phyloP scores from a whole-genome alignment of 768 basidiomycete species.

The Amanita brunnescens region DNA sequence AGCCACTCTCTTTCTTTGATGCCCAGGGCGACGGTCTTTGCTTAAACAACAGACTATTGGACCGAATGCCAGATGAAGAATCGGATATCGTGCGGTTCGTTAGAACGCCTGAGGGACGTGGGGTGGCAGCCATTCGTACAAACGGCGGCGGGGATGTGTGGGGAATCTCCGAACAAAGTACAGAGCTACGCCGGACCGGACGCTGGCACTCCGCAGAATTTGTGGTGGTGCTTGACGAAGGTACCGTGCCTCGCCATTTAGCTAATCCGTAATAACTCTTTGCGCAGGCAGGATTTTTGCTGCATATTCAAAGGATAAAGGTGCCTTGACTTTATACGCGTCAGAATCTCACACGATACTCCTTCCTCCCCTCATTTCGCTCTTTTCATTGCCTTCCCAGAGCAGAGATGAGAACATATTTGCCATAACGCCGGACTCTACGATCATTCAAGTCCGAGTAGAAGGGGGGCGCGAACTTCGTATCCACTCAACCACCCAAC shows the following conservation, averaged over 20 bases:
- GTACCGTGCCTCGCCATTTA: constrained; percentile 22
- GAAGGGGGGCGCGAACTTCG: constrained; percentile 29
- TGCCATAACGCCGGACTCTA: constrained; percentile 55
- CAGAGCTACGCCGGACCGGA: constrained; percentile 37
- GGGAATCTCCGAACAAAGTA: constrained; percentile 40
- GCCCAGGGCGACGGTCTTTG: constrained; percentile 44
- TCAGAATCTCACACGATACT: constrained; percentile 30
- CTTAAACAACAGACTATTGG: constrained; percentile 30
- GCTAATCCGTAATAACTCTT: constrained; percentile 1
- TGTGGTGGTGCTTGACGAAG: constrained; percentile 62
- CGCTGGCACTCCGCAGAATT: constrained; percentile 52
- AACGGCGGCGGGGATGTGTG: constrained; percentile 57
- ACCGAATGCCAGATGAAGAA: constrained; percentile 37
- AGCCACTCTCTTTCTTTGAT: constrained; percentile 54
- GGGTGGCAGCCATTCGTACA: constrained; percentile 56
- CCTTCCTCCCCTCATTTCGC: constrained; percentile 44
- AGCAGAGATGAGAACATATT: constrained; percentile 47
- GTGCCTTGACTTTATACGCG: constrained; percentile 45
- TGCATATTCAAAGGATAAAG: constrained; percentile 44
- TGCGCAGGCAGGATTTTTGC: constrained; percentile 43
- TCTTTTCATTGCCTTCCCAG: constrained; percentile 61
- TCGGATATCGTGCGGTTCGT: constrained; percentile 52
- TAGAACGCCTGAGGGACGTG: constrained; percentile 72
- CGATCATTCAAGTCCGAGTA: constrained; percentile 49
- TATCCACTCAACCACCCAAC: constrained; percentile 37